These are phyloP conservation scores for Aspergillus fijiensis DNA, from an alignment of 2,329 filamentous ascomycete genomes.

Conservation along the genomic window DNA sequence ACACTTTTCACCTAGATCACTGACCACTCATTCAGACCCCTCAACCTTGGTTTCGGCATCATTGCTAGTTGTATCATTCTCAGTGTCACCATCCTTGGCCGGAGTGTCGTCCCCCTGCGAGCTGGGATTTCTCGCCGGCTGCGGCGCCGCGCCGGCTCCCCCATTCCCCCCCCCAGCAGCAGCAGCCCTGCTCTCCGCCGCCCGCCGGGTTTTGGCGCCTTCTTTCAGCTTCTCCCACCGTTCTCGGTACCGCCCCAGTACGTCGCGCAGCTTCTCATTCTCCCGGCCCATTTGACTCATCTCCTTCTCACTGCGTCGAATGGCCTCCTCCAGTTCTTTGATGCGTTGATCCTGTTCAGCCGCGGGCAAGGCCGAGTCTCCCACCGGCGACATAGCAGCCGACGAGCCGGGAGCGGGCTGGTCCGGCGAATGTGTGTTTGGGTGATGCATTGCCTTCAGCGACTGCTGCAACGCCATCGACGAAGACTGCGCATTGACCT, in stretches of 20 bases:
- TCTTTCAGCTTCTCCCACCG: slow-evolving; percentile 70
- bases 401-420: slow-evolving; percentile 33
- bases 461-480: slow-evolving; percentile 85
- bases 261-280: slow-evolving; percentile 59
- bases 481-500: slow-evolving; percentile 85
- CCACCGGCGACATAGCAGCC: slow-evolving; percentile 25
- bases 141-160: slow-evolving; percentile 1
- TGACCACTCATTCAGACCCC: background rate
- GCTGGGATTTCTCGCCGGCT: background rate
- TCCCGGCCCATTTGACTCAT: slow-evolving; percentile 63
- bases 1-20: background rate
- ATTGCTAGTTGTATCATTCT: background rate
- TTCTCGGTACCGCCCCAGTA: slow-evolving; percentile 59
- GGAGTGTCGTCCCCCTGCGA: background rate
- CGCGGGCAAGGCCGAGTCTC: slow-evolving; percentile 18
- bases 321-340: slow-evolving; percentile 66
- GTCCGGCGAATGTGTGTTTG: slow-evolving; percentile 33
- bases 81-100: background rate
- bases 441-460: slow-evolving; percentile 53
- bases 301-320: slow-evolving; percentile 58
- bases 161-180: slow-evolving; percentile 5
- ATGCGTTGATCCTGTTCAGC: slow-evolving; percentile 54
- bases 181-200: slow-evolving; percentile 23
- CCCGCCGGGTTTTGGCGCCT: slow-evolving; percentile 51
- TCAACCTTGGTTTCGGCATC: background rate